Evolutionary conservation across 1,139 yeast species (phyloP), one percentile per base, ranked within the genome.

Genomic region (Chernovozyma aurita): DNA sequence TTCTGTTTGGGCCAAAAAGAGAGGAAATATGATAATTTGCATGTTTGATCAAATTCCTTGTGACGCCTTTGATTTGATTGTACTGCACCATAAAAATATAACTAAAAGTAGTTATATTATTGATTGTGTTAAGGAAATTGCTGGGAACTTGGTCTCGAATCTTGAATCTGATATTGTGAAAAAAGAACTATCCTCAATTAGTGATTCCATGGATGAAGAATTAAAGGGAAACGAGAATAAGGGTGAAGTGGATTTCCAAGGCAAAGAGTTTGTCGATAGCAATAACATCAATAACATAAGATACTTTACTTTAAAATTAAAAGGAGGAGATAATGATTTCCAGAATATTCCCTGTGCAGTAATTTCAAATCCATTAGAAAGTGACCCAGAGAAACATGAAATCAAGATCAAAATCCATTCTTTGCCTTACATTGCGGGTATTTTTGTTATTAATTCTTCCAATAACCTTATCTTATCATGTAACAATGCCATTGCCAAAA

Each of bases 31-130:
- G 41, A 73, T 88, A 36, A 83, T 87, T 31, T 81, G 94, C 65
- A 87, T 86, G 65, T 80, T 90, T 54, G 95, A 88, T 49, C 95
- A 86, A 53, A 85, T 86, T 24, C 85, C 86, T 1, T 83, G 94
- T 55, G 94, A 85, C 57, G 82, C 85, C 4, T 74, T 85, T 42
- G 86, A 81, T 49, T 60, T 85, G 8, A 63, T 74, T 15, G 61
- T 79, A 24, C 68, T 64, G 55, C 55, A 63, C 26, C 52, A 49
- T n/a, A 47, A 45, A 15, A 57, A 46, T 2, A 34, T 38, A 1
- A 53, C 53, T 7, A 6, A 6, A 6, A 26, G 11, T 26, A 37
- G 30, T 4, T 66, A 61, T 41, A 38, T 42, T 2, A 60, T 76
- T 18, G 61, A 56, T 18, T 58, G 71, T 1, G 52, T 65, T 15